Evolutionary conservation across 2,329 filamentous ascomycete species (phyloP).

Genomic region (Pseudogymnoascus sp.): DNA sequence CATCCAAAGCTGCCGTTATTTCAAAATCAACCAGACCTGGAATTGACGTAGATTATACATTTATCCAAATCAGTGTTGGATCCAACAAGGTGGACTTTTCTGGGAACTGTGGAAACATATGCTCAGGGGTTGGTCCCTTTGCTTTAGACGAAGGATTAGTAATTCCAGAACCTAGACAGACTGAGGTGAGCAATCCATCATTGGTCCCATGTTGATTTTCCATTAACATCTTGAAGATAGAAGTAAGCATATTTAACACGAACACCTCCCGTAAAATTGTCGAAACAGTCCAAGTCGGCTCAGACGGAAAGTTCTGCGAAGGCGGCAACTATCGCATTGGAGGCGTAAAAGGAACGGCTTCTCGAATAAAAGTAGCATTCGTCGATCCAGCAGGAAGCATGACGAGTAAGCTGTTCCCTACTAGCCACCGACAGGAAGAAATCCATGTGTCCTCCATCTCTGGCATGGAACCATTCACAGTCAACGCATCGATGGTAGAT

Average conservation of each 20-base stretch:
- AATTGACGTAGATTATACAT: conserved; percentile 53
- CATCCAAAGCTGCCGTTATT: conserved; percentile 54
- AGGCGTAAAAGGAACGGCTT: conserved; percentile 45
- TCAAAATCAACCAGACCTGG: conserved; percentile 32
- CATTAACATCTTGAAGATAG: too few species aligned
- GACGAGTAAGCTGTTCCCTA: conserved; percentile 50
- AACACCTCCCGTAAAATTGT: too few species aligned
- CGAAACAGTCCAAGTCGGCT: conserved; percentile 37
- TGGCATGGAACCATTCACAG: conserved; percentile 22
- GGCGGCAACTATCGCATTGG: conserved; percentile 48
- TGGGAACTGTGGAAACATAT: too few species aligned
- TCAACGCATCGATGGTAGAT: conserved; percentile 29
- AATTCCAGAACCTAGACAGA: too few species aligned
- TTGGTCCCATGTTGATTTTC: too few species aligned
- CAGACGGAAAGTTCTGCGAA: conserved; percentile 37
- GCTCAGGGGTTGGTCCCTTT: too few species aligned
- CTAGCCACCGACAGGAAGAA: conserved; percentile 38
- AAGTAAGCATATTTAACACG: too few species aligned
- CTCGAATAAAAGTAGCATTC: conserved; percentile 49
- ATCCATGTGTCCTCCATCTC: neutral
- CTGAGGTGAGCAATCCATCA: too few species aligned
- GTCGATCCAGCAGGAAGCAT: conserved; percentile 50
- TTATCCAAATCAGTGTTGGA: conserved; percentile 51
- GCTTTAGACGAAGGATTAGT: too few species aligned
- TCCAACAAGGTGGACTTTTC: conserved; percentile 41